Evolutionary conservation across 73 alveolate genomes (phyloP).

Genomic region (Paramecium bursaria): DNA sequence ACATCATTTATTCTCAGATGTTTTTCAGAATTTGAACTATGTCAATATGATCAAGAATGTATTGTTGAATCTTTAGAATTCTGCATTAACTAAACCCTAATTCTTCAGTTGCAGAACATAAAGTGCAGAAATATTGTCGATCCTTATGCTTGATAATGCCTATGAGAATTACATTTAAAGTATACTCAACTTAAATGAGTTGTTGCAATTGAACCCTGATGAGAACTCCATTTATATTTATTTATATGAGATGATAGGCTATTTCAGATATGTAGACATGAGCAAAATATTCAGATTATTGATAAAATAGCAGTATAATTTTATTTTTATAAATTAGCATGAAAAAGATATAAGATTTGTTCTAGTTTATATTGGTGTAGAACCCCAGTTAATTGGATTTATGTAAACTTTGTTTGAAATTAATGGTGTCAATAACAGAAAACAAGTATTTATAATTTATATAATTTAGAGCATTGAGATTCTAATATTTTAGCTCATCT

Average conservation of each 20-base stretch:
- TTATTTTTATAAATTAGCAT: too few relatives aligned
- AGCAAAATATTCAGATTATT: slow-evolving; percentile 54
- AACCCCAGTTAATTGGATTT: slow-evolving; percentile 17
- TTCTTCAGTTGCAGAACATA: slow-evolving; percentile 31
- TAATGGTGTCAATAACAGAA: slow-evolving; percentile 47
- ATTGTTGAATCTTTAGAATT: slow-evolving; percentile 1
- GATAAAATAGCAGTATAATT: slow-evolving; percentile 28
- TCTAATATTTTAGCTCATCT: slow-evolving; percentile 46
- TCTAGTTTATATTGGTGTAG: slow-evolving; percentile 1
- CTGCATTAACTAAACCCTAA: slow-evolving; percentile 3
- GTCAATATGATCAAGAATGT: neutral
- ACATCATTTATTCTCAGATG: slow-evolving; percentile 32
- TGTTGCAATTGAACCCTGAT: neutral
- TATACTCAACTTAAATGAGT: slow-evolving; percentile 4
- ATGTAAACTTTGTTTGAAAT: slow-evolving; percentile 45
- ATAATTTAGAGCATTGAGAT: neutral
- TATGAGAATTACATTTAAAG: slow-evolving; percentile 47
- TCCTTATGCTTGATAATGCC: slow-evolving; percentile 18
- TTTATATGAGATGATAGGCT: slow-evolving; percentile 44
- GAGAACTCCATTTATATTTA: slow-evolving; percentile 11
- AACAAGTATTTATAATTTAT: neutral
- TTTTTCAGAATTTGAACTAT: neutral
- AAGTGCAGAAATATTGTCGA: slow-evolving; percentile 37
- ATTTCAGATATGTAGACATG: slow-evolving; percentile 51
- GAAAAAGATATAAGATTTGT: slow-evolving; percentile 3